A percentile compares a stretch with the other conserved stretches of the same genome.
phyloP scores from a whole-genome alignment of 2,329 filamentous ascomycete species.

The Aschersonia sp. region DNA sequence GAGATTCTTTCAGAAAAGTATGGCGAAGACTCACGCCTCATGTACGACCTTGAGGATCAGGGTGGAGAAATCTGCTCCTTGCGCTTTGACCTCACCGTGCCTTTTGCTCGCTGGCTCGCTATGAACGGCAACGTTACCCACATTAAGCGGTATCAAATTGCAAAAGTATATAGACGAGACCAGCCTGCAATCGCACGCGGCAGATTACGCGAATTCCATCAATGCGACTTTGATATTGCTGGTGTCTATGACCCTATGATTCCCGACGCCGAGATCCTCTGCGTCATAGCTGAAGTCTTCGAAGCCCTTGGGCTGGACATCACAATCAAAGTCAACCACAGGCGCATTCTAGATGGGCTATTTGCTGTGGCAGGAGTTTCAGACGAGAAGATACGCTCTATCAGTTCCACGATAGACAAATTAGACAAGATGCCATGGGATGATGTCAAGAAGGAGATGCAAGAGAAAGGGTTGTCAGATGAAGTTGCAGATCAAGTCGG shows the following conservation, averaged over 20 bases:
- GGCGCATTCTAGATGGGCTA: conserved; percentile 81
- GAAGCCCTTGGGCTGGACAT: conserved; percentile 58
- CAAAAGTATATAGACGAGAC: conserved; percentile 53
- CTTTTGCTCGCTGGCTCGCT: conserved; percentile 81
- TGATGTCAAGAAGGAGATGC: conserved; percentile 84
- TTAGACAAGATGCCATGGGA: conserved; percentile 82
- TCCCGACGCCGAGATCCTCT: conserved; percentile 75
- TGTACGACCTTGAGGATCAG: conserved; percentile 77
- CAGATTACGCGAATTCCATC: conserved; percentile 88
- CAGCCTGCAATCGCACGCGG: conserved; percentile 59
- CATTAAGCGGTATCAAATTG: conserved; percentile 91
- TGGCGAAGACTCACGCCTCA: conserved; percentile 82
- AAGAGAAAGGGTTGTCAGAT: conserved; percentile 67
- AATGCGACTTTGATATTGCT: conserved; percentile 91
- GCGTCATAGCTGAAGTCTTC: conserved; percentile 74
- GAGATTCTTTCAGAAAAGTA: conserved; percentile 77
- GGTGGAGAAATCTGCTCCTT: conserved; percentile 63
- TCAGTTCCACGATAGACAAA: conserved; percentile 87
- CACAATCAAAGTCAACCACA: conserved; percentile 87
- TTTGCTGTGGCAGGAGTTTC: conserved; percentile 86
- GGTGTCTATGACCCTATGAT: conserved; percentile 80
- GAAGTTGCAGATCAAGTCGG: conserved; percentile 77
- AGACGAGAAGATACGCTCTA: conserved; percentile 68
- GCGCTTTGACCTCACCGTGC: conserved; percentile 77
- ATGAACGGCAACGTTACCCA: conserved; percentile 67